phyloP scores from a whole-genome alignment of 306 rosid genomes.

The Malus orientalis region DNA sequence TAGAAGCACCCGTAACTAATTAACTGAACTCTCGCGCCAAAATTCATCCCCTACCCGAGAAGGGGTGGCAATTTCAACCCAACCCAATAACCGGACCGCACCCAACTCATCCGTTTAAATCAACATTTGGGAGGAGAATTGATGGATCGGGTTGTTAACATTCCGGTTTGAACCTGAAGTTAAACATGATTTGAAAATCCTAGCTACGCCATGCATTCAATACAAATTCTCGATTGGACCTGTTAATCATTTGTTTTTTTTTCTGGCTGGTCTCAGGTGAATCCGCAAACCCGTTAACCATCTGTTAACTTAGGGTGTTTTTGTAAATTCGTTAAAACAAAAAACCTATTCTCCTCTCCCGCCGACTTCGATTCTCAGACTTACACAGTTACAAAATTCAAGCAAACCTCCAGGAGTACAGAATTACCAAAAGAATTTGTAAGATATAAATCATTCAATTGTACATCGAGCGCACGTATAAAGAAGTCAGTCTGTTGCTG shows the following conservation, averaged over 20 bases:
- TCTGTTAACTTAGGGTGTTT: background rate
- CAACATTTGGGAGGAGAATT: background rate
- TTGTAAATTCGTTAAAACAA: no score
- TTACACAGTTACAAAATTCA: no score
- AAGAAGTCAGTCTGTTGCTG: background rate
- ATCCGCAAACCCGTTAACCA: background rate
- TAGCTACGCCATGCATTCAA: no score
- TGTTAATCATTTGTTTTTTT: background rate
- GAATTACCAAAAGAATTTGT: background rate
- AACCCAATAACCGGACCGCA: background rate
- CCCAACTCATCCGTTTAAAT: background rate
- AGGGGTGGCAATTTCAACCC: background rate
- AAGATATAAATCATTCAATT: background rate
- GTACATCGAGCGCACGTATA: background rate
- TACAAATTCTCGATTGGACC: background rate
- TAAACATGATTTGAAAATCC: no score
- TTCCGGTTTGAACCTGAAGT: no score
- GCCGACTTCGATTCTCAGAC: background rate
- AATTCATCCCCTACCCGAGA: background rate
- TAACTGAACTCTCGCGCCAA: background rate
- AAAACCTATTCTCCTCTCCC: background rate
- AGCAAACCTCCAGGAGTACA: background rate
- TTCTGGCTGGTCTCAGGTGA: no score
- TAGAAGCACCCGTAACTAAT: no score
- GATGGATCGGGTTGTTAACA: no score